These are phyloP conservation scores for Penicillium canescens DNA, from an alignment of 495 filamentous ascomycete species.

Conservation along the genomic window DNA sequence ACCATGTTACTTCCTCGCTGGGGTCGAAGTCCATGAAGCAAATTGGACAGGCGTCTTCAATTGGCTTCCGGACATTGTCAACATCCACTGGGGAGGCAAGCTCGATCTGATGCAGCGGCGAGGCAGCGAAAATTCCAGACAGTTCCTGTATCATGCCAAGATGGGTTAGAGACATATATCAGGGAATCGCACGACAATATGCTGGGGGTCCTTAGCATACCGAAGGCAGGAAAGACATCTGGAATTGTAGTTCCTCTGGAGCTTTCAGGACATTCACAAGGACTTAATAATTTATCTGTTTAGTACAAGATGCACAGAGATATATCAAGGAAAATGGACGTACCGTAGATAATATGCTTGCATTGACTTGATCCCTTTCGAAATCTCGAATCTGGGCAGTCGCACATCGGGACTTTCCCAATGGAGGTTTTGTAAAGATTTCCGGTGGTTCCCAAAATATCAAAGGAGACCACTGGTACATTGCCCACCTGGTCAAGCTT, in stretches of 20 bases:
- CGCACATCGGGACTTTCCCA: conserved; percentile 58
- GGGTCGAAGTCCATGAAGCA: conserved; percentile 70
- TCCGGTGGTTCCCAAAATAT: conserved; percentile 72
- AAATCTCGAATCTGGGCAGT: conserved; percentile 57
- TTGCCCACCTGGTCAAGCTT: conserved; percentile 40
- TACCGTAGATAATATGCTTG: conserved; percentile 72
- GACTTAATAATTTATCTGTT: neutral
- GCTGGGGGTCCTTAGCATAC: conserved; percentile 26
- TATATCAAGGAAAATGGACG: conserved; percentile 1
- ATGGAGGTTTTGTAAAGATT: conserved; percentile 70
- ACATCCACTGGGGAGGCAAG: conserved; percentile 16
- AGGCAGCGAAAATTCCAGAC: conserved; percentile 39
- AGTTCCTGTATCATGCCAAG: conserved; percentile 52
- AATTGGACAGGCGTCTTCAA: conserved; percentile 79
- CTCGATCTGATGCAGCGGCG: conserved; percentile 30
- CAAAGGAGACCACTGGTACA: conserved; percentile 54
- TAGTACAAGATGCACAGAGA: neutral
- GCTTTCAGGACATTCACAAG: conserved; percentile 62
- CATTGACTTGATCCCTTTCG: conserved; percentile 63
- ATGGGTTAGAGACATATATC: neutral
- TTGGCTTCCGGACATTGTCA: conserved; percentile 55
- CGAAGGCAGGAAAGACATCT: conserved; percentile 66
- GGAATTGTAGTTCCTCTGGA: conserved; percentile 64
- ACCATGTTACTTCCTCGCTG: conserved; percentile 62
- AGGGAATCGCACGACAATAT: neutral